Conservation (phyloP, 148 eudicot genomes). For the Euryodendron excelsum region DNA sequence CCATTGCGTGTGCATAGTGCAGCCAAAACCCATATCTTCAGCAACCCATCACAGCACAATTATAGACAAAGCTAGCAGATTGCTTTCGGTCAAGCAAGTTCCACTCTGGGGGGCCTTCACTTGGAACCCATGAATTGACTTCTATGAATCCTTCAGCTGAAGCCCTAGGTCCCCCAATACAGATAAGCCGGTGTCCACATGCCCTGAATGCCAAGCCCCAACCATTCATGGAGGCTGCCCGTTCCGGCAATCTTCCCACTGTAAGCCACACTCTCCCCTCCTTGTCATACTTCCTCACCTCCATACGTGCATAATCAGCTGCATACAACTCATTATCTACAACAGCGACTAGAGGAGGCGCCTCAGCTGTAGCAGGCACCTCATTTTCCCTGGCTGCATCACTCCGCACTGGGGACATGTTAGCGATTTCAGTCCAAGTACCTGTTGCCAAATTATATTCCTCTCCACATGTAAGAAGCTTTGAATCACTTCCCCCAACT, state of each 20-base stretch:
- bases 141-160: slow-evolving; percentile 56
- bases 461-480: slow-evolving; percentile 70
- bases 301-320: slow-evolving; percentile 80
- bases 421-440: slow-evolving; percentile 64
- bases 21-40: slow-evolving; percentile 33
- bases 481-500: slow-evolving; percentile 43
- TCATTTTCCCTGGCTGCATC: slow-evolving; percentile 36
- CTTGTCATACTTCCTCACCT: slow-evolving; percentile 62
- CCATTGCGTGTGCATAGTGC: neutral
- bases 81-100: slow-evolving; percentile 58
- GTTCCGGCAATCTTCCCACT: slow-evolving; percentile 71
- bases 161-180: slow-evolving; percentile 70
- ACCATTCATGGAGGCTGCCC: slow-evolving; percentile 77
- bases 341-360: slow-evolving; percentile 89
- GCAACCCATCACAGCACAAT: slow-evolving; percentile 98
- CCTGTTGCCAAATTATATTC: slow-evolving; percentile 58
- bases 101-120: slow-evolving; percentile 68
- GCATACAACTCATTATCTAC: slow-evolving; percentile 78
- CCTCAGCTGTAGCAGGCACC: slow-evolving; percentile 55
- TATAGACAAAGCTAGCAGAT: slow-evolving; percentile 79
- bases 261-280: slow-evolving; percentile 45
- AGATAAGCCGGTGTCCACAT: slow-evolving; percentile 73
- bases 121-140: slow-evolving; percentile 82
- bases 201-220: slow-evolving; percentile 96
- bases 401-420: slow-evolving; percentile 70